phyloP scores from a whole-genome alignment of 2,329 filamentous ascomycete species.

The Colletotrichum nymphaeae region DNA sequence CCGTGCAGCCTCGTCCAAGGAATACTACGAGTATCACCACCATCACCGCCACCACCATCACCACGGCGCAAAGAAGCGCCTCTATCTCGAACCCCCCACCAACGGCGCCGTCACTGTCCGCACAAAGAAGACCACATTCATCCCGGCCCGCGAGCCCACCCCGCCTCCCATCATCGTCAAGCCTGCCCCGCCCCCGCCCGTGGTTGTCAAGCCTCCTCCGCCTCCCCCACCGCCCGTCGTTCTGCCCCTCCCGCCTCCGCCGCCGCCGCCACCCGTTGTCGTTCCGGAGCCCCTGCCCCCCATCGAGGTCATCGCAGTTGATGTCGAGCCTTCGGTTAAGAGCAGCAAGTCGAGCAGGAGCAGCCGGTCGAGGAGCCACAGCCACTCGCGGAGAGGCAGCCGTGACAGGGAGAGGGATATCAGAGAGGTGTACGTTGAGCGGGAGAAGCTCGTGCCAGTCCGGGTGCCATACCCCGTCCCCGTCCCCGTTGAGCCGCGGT shows the following conservation, averaged over 20 bases:
- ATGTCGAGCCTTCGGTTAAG: conserved; percentile 40
- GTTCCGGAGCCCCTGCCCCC: conserved; percentile 37
- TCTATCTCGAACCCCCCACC: conserved; percentile 55
- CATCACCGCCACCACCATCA: conserved; percentile 43
- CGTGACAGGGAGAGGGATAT: conserved; percentile 27
- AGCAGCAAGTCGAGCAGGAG: conserved; percentile 23
- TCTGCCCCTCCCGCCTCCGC: conserved; percentile 41
- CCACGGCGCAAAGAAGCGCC: conserved; percentile 50
- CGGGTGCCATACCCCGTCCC: conserved; percentile 55
- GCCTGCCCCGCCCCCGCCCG: conserved; percentile 37
- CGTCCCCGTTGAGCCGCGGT: conserved; percentile 46
- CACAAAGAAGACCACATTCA: conserved; percentile 51
- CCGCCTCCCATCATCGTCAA: conserved; percentile 41
- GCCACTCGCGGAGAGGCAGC: conserved; percentile 41
- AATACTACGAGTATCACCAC: conserved; percentile 35
- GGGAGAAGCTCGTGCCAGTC: conserved; percentile 60
- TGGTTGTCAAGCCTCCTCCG: conserved; percentile 33
- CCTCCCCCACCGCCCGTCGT: conserved; percentile 37
- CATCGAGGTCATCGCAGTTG: conserved; percentile 43
- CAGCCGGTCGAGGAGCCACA: conserved; percentile 42
- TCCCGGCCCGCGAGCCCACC: conserved; percentile 50
- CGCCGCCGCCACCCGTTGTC: conserved; percentile 37
- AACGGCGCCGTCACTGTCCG: conserved; percentile 51
- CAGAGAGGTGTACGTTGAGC: conserved; percentile 62
- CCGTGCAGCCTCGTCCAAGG: conserved; percentile 28